A percentile compares a stretch with the other conserved stretches of the same genome.
Evolutionary conservation across 2,329 filamentous ascomycete species (phyloP).

Genomic region (Clarireedia homoeocarpa): DNA sequence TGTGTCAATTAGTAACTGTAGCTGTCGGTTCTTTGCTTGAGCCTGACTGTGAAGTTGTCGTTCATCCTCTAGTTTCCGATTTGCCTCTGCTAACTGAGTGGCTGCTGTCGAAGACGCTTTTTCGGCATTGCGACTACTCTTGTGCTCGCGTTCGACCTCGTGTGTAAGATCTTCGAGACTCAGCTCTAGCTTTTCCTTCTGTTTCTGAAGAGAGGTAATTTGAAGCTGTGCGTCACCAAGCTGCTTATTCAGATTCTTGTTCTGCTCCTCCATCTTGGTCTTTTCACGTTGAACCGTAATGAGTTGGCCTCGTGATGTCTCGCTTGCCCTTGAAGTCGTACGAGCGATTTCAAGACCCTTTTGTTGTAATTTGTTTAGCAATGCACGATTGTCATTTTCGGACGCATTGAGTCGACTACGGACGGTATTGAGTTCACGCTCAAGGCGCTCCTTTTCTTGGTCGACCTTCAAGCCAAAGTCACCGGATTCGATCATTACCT

Average conservation of each 20-base stretch:
- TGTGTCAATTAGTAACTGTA: slow-evolving; percentile 72
- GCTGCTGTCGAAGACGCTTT: slow-evolving; percentile 75
- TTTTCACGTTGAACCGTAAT: slow-evolving; percentile 76
- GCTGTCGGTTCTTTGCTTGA: slow-evolving; percentile 73
- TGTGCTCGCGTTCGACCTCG: slow-evolving; percentile 82
- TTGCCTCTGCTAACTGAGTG: slow-evolving; percentile 79
- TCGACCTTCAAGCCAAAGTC: slow-evolving; percentile 86
- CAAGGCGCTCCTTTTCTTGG: slow-evolving; percentile 86
- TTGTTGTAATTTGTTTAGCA: slow-evolving; percentile 96
- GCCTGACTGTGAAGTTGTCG: slow-evolving; percentile 77
- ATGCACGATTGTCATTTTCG: slow-evolving; percentile 88
- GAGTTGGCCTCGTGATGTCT: slow-evolving; percentile 73
- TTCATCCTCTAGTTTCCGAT: slow-evolving; percentile 85
- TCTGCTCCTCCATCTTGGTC: slow-evolving; percentile 72
- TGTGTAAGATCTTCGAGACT: slow-evolving; percentile 88
- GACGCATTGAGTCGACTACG: slow-evolving; percentile 85
- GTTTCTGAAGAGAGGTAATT: slow-evolving; percentile 81
- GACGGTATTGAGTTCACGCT: slow-evolving; percentile 83
- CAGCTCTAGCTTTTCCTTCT: slow-evolving; percentile 84
- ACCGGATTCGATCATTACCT: slow-evolving; percentile 81
- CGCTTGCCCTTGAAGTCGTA: slow-evolving; percentile 76
- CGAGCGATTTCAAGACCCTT: slow-evolving; percentile 95
- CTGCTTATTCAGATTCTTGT: slow-evolving; percentile 71
- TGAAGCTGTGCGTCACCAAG: slow-evolving; percentile 78
- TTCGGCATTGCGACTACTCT: slow-evolving; percentile 82